Base-by-base conservation (phyloP, 2,329 filamentous ascomycete genomes). In the Phaeosphaeriaceae sp. region DNA sequence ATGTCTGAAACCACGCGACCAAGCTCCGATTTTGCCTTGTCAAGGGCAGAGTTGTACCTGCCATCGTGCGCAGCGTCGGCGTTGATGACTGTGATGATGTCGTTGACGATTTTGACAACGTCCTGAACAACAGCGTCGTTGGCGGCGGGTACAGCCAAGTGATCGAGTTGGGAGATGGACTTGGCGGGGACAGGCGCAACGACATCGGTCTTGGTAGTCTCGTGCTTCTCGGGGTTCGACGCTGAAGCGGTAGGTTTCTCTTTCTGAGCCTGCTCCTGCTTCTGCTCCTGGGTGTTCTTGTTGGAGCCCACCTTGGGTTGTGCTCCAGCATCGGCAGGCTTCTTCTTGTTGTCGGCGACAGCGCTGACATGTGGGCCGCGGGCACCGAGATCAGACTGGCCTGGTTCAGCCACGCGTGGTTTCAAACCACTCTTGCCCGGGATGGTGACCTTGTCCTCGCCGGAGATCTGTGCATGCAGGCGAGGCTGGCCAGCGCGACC, bases 61-160 rank as follows among this genome's bases (percentile, higher is more conserved):
- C 85, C 85, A 63, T 90, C 87, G 57, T 74, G 72, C 57, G 92
- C 88, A 61, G 90, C 88, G 76, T 97, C 94, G 58, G 91, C 91
- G 78, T 97, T 97, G 76, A 97, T 89, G 49, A 96, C 92, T 9
- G 92, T 89, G 74, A 99, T 97, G 70, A 99, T 90, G 78, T 97
- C 93, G 81, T 99, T 99, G 70, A 99, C 86, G 81, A 97, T 94
- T 81, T 92, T 94, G 59, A 97, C 93, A 6, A 99, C 84, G 72
- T 98, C 93, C 79, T 97, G 93, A 22, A 98, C 91, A 35, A 97
- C 86, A 26, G 92, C 91, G 76, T 98, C 94, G 59, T 89, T 88
- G 54, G 91, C 92, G 70, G 93, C 87, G 54, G 87, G 85, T 23
- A 96, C 86, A 52, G 86, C 86, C 58, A 97, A 82, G 61, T 93